Evolutionary conservation across 371 early-diverging fungal species (phyloP), one percentile per base, ranked within the genome.

Genomic region (Smittium culicis): DNA sequence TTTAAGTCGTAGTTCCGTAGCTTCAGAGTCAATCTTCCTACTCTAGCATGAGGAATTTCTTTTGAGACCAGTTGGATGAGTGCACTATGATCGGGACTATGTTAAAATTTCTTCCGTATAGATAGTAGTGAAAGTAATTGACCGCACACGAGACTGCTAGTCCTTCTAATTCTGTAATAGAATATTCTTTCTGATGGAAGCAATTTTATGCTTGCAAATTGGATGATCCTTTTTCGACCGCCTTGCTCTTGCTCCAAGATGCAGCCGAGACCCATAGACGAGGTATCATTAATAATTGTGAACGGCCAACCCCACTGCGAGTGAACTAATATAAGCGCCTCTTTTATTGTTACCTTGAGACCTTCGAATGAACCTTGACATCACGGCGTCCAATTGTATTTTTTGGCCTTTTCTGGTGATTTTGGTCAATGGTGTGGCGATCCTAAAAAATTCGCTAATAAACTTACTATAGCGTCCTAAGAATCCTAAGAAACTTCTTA

Each of bases 391-490:
- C 63, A 65, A 34, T 45, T 24, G 3, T 25, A 30, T 14, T 45
- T 67, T 1, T 66, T 5, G n/a, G 33, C 65, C 71, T 8, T 35
- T 35, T 58, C 66, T 59, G 1, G 74, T 68, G 24, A 79, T 45
- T 16, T 17, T 35, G 45, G 71, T 71, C 16, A 77, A 35, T 0
- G 74, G 74, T 1, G 69, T 72, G 20, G 72, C 66, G 0, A 72
- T 0, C 0, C 54, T 45, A 2, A 70, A 56, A 1, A 70, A 64
- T 1, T 70, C 45, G 3, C 70, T 71, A 11, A 76, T 70, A 35
- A 70, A 67, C 8, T 61, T 67, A 1, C 70, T 61, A 35, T 75
- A 75, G 55, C 67, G 73, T 8, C 71, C 71, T 1, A 71, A 57
- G 16, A 67, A 57, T 1, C 73, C 79, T 27, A 70, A 17, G 30